Percentiles rank a stretch among this genome's conserved stretches.
Conservation (phyloP, 2,329 filamentous ascomycete genomes). For the Verticillium zaregamsianum region DNA sequence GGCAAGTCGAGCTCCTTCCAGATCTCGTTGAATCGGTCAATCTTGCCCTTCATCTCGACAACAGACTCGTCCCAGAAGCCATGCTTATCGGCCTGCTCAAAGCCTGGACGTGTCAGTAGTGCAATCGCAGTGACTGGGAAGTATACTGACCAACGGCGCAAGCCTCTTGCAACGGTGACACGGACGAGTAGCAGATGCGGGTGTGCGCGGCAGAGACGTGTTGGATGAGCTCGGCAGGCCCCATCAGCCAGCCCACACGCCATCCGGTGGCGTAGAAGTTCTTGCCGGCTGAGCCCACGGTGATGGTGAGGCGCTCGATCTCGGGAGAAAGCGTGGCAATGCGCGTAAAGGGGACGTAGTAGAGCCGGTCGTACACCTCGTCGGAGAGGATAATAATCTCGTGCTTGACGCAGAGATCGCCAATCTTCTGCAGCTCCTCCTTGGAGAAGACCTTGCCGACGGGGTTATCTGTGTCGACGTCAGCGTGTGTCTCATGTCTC, state of each 20-base stretch:
- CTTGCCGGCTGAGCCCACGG: conserved; percentile 94
- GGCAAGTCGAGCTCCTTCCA: conserved; percentile 72
- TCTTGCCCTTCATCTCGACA: conserved; percentile 83
- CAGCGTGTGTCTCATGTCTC: not conserved
- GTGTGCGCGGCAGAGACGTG: conserved; percentile 92
- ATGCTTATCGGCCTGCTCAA: conserved; percentile 80
- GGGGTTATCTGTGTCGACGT: conserved; percentile 66
- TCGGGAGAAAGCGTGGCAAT: conserved; percentile 89
- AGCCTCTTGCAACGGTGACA: conserved; percentile 91
- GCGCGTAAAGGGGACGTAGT: conserved; percentile 91
- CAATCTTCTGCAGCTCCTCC: conserved; percentile 79
- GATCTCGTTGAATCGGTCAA: conserved; percentile 79
- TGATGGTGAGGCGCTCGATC: conserved; percentile 81
- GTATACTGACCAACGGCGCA: conserved; percentile 64
- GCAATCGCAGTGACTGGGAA: not conserved
- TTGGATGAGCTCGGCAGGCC: conserved; percentile 81
- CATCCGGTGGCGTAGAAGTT: conserved; percentile 98
- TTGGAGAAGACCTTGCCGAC: conserved; percentile 92
- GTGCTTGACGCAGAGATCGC: conserved; percentile 84
- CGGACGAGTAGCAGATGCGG: conserved; percentile 90
- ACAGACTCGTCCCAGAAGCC: conserved; percentile 87
- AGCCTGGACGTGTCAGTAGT: conserved; percentile 39
- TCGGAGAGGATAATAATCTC: conserved; percentile 91
- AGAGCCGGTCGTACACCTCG: conserved; percentile 92
- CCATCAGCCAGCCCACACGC: conserved; percentile 93